Evolutionary conservation across 495 filamentous ascomycete genomes (phyloP).

Genomic region (Penicillium odoratum): DNA sequence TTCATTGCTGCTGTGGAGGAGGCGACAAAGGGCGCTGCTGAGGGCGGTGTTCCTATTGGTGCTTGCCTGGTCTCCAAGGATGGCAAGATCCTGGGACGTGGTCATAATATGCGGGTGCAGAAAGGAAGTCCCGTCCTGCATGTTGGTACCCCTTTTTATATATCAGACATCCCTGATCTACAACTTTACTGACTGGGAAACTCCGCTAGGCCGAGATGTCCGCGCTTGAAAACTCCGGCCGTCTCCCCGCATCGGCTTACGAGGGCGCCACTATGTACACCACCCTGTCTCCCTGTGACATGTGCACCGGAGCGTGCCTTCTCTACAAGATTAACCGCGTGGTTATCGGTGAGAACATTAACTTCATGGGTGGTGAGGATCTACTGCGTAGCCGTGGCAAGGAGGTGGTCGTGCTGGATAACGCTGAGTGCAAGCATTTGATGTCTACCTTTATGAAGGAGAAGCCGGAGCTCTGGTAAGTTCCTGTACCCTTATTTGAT

Average conservation of each 20-base stretch:
- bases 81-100: conserved; percentile 73
- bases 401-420: conserved; percentile 72
- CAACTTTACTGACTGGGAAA: background rate
- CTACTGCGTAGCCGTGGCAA: conserved; percentile 70
- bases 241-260: conserved; percentile 70
- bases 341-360: conserved; percentile 83
- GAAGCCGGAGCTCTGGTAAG: conserved; percentile 75
- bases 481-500: conserved; percentile 15
- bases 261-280: conserved; percentile 81
- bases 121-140: conserved; percentile 73
- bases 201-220: conserved; percentile 71
- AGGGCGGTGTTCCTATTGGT: conserved; percentile 83
- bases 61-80: conserved; percentile 69
- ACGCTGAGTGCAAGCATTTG: conserved; percentile 65
- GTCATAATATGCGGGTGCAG: conserved; percentile 82
- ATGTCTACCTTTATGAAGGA: conserved; percentile 78
- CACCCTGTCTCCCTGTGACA: conserved; percentile 83
- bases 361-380: conserved; percentile 74
- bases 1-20: conserved; percentile 73
- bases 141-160: conserved; percentile 47
- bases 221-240: conserved; percentile 74
- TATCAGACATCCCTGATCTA: background rate
- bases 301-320: conserved; percentile 83
- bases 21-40: conserved; percentile 62
- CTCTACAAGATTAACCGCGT: conserved; percentile 79